Base-by-base conservation (phyloP, 2,329 filamentous ascomycete species). In the Phoma sp. region DNA sequence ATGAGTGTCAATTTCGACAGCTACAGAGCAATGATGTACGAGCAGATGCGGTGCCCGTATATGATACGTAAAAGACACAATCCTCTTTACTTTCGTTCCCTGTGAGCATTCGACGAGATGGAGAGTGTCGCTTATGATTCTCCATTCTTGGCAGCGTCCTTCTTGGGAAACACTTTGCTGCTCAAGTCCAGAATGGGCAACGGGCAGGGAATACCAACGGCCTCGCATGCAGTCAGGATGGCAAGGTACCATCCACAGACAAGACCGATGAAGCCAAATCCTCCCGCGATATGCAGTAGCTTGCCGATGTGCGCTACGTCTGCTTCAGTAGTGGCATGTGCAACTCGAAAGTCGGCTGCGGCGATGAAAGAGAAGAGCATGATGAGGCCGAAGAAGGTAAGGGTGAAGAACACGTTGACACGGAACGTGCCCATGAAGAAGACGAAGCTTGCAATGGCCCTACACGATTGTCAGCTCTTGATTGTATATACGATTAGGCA, bases 341-440 rank as follows among this genome's bases (percentile, higher is more conserved):
- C 57, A 7, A 65, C 47, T 2, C 53, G 35, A 27, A 65, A 65
- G 13, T 64, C 57, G 3, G 62, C 59, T 6, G 62, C 62, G 9
- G 59, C 61, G 38, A 65, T 58, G 46, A 67, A 65, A 1, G 61
- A 56, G 35, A 65, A 64, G 0, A 62, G 41, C 54, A 65, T 61
- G 19, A 65, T 53, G 6, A 64, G 54, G 4, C 62, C 62, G 19
- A 64, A 65, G 39, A 67, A 64, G 0, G 53, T 62, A 1, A 58
- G 27, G 1, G 57, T 57, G 32, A 65, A 64, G 40, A 65, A 62
- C 2, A 61, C 49, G 17, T 65, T 66, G 10, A 65, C 61, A 35
- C 62, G 62, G 32, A 65, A 37, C 0, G 61, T 65, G 6, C 55
- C 61, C 27, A 63, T 60, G 31, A 65, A 51, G 48, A 67, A 65